These are phyloP conservation scores for Pestalotiopsis sp. DNA, from an alignment of 2,329 filamentous ascomycete species.

Conservation along the genomic window DNA sequence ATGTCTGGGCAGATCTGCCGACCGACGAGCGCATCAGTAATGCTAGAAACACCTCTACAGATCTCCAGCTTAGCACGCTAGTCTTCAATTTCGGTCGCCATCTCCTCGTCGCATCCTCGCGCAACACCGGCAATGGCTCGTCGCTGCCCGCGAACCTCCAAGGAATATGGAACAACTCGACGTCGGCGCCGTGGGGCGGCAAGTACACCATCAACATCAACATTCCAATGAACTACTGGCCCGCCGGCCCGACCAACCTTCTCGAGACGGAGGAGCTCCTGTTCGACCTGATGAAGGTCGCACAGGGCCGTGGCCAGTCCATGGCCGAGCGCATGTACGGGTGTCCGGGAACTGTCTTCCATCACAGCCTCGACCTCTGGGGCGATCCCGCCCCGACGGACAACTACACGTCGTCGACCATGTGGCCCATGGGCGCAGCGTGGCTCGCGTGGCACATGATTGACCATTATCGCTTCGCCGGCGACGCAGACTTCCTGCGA, in stretches of 20 bases:
- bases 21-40: slow-evolving; percentile 13
- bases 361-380: slow-evolving; percentile 43
- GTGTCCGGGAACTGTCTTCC: slow-evolving; percentile 37
- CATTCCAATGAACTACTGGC: slow-evolving; percentile 23
- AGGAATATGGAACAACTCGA: slow-evolving; percentile 35
- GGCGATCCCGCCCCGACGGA: slow-evolving; percentile 39
- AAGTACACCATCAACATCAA: slow-evolving; percentile 23
- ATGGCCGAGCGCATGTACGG: slow-evolving; percentile 38
- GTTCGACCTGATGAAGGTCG: slow-evolving; percentile 27
- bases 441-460: slow-evolving; percentile 42
- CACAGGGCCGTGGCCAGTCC: slow-evolving; percentile 31
- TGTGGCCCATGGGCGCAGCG: slow-evolving; percentile 41
- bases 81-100: slow-evolving; percentile 36
- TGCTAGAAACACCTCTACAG: slow-evolving; percentile 18
- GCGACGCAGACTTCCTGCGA: slow-evolving; percentile 29
- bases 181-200: slow-evolving; percentile 15
- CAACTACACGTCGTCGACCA: slow-evolving; percentile 25
- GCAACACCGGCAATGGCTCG: slow-evolving; percentile 18
- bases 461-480: slow-evolving; percentile 38
- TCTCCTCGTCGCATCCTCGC: slow-evolving; percentile 28
- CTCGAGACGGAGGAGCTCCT: slow-evolving; percentile 41
- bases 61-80: slow-evolving; percentile 27
- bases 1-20: slow-evolving; percentile 11
- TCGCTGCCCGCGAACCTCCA: slow-evolving; percentile 34
- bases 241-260: slow-evolving; percentile 32